These are phyloP conservation scores for Arthonia radiata DNA, from an alignment of 495 filamentous ascomycete genomes.

Conservation along the genomic window DNA sequence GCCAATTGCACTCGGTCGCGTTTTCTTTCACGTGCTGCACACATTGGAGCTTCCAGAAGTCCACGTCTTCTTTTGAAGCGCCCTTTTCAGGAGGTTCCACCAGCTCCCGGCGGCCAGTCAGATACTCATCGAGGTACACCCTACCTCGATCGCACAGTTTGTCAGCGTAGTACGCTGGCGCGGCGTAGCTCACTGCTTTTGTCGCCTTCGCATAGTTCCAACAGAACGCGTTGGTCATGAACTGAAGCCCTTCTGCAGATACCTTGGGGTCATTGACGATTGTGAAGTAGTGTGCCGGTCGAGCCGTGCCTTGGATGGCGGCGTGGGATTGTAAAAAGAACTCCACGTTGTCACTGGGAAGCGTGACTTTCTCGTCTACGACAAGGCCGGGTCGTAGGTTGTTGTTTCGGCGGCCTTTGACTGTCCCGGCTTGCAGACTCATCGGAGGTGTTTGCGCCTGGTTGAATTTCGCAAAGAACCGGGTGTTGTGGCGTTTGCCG, in stretches of 20 bases:
- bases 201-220: conserved; percentile 10
- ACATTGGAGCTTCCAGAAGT: too few species aligned
- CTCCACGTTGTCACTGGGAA: conserved; percentile 3
- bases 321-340: conserved; percentile 10
- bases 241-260: too few species aligned
- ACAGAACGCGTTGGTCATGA: conserved; percentile 10
- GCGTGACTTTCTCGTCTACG: conserved; percentile 6
- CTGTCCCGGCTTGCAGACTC: too few species aligned
- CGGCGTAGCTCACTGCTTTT: conserved; percentile 8
- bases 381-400: conserved; percentile 5
- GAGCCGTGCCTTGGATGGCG: conserved; percentile 6
- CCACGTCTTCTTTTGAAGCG: too few species aligned
- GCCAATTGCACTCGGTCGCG: too few species aligned
- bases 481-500: conserved; percentile 9
- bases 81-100: too few species aligned
- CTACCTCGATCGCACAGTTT: conserved; percentile 12
- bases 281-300: conserved; percentile 9
- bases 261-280: too few species aligned
- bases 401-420: not conserved
- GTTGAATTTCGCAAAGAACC: conserved; percentile 8
- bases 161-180: conserved; percentile 13
- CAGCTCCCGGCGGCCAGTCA: too few species aligned
- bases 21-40: too few species aligned
- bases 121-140: conserved; percentile 7
- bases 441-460: too few species aligned